phyloP scores from a whole-genome alignment of 768 basidiomycete species.

The Naganishia friedmannii region DNA sequence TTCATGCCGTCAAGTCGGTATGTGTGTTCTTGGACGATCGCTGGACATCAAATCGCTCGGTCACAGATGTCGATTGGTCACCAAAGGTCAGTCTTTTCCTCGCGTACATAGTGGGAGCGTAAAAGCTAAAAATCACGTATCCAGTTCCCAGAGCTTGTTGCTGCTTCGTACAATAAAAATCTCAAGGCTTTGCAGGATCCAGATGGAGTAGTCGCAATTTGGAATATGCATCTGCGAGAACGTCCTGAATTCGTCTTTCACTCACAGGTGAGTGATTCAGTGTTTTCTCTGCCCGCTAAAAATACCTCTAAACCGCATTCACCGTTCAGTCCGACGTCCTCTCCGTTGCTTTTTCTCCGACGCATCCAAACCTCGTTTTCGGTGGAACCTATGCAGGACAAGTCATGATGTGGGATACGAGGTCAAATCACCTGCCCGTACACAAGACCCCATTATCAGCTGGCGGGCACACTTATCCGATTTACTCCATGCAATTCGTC shows the following conservation, averaged over 20 bases:
- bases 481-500: slow-evolving; percentile 97
- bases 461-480: slow-evolving; percentile 94
- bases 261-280: slow-evolving; percentile 70
- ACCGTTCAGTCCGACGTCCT: slow-evolving; percentile 85
- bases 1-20: slow-evolving; percentile 82
- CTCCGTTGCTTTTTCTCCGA: slow-evolving; percentile 93
- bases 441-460: slow-evolving; percentile 94
- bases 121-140: not conserved
- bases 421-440: slow-evolving; percentile 91
- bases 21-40: slow-evolving; percentile 90
- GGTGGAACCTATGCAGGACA: slow-evolving; percentile 99
- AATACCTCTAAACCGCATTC: not conserved
- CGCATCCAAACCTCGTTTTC: slow-evolving; percentile 93
- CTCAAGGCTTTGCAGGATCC: slow-evolving; percentile 89
- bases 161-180: slow-evolving; percentile 97
- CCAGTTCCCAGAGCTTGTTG: slow-evolving; percentile 91
- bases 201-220: slow-evolving; percentile 92
- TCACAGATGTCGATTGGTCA: slow-evolving; percentile 97
- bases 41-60: slow-evolving; percentile 85
- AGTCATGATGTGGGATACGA: slow-evolving; percentile 95
- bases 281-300: not conserved
- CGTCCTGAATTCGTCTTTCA: slow-evolving; percentile 98
- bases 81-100: slow-evolving; percentile 65
- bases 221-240: slow-evolving; percentile 93
- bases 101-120: not conserved